A percentile compares a stretch with the other conserved stretches of the same genome.
Conservation (phyloP, 2,329 filamentous ascomycete species). For the Phyllosticta citrichinensis region DNA sequence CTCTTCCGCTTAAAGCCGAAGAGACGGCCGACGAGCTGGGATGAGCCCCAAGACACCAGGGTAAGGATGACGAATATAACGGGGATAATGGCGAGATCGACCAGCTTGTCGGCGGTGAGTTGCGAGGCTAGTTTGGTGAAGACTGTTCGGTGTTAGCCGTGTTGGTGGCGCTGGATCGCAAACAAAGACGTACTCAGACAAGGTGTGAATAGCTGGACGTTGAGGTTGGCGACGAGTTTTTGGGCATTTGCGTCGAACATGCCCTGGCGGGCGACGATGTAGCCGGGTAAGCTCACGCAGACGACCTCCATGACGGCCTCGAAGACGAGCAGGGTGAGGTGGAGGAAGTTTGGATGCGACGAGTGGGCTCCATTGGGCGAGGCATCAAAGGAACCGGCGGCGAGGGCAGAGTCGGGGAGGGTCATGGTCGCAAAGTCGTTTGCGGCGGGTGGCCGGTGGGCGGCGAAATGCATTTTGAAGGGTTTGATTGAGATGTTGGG, state of each 20-base stretch:
- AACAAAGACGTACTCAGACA: slow-evolving; percentile 64
- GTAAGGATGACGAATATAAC: slow-evolving; percentile 87
- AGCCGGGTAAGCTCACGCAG: slow-evolving; percentile 87
- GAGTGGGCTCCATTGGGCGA: slow-evolving; percentile 26
- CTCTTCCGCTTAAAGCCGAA: slow-evolving; percentile 70
- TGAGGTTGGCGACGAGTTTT: slow-evolving; percentile 93
- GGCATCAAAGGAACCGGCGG: slow-evolving; percentile 22
- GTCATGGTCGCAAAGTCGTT: slow-evolving; percentile 25
- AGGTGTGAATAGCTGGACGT: slow-evolving; percentile 92
- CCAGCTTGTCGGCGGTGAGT: slow-evolving; percentile 79
- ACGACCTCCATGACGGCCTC: slow-evolving; percentile 93
- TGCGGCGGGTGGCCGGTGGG: slow-evolving; percentile 9
- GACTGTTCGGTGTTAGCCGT: slow-evolving; percentile 43
- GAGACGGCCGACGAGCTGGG: slow-evolving; percentile 57
- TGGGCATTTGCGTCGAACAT: slow-evolving; percentile 94
- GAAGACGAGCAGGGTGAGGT: slow-evolving; percentile 75
- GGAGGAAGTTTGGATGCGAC: slow-evolving; percentile 53
- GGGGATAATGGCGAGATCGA: slow-evolving; percentile 89
- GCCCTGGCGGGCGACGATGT: slow-evolving; percentile 79
- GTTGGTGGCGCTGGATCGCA: background rate
- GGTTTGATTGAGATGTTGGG: slow-evolving; percentile 33
- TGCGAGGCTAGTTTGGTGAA: slow-evolving; percentile 96
- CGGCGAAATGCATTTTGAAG: slow-evolving; percentile 10
- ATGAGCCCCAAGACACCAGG: slow-evolving; percentile 70
- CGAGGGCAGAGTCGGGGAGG: slow-evolving; percentile 15